Conservation (phyloP, 169 alveolate genomes). For the Amoebophrya sp. region DNA sequence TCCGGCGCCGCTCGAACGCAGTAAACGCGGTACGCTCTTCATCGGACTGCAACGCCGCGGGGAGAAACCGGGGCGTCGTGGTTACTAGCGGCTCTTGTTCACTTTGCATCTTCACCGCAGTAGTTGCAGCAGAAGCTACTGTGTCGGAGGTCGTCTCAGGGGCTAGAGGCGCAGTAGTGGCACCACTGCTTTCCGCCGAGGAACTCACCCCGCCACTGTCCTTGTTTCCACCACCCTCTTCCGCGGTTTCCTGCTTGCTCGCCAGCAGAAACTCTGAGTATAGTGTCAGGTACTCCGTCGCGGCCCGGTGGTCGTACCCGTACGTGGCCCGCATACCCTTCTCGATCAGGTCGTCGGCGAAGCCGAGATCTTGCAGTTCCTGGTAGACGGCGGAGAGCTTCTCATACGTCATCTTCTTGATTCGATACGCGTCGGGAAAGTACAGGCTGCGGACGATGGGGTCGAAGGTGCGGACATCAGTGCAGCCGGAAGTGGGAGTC, state of each 20-base stretch:
- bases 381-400: background rate
- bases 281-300: background rate
- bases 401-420: background rate
- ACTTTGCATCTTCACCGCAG: background rate
- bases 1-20: background rate
- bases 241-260: no score
- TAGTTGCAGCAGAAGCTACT: no score
- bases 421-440: background rate
- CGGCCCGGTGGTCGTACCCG: constrained; percentile 8
- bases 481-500: no score
- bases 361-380: background rate
- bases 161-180: no score
- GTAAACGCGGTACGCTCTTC: background rate
- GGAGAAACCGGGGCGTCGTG: background rate
- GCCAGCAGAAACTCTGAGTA: no score
- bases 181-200: background rate
- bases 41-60: background rate
- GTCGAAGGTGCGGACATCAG: no score
- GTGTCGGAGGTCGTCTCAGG: no score
- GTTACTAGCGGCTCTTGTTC: background rate
- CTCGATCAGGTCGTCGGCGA: background rate
- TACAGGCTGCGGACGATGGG: background rate
- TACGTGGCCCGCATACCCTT: background rate
- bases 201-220: no score
- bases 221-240: no score